Conservation (phyloP, 768 basidiomycete species). For the Boletus sp. region DNA sequence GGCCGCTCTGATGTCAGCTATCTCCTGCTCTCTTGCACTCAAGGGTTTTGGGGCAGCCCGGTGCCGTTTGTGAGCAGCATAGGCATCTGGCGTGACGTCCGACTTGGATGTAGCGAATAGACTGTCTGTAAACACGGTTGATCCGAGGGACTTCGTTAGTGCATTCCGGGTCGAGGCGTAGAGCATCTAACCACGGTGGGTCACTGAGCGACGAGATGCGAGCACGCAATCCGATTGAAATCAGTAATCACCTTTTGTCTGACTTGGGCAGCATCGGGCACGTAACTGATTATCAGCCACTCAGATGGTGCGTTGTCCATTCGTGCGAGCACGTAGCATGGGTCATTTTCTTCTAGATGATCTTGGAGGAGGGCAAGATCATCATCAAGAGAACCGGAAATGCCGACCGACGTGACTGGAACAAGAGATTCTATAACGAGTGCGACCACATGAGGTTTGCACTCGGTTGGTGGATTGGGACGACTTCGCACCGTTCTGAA, state of each 20-base stretch:
- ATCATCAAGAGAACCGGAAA: constrained; percentile 50
- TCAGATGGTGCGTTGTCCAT: constrained; percentile 55
- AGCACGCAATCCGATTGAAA: constrained; percentile 4
- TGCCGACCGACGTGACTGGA: constrained; percentile 48
- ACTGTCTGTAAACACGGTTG: constrained; percentile 64
- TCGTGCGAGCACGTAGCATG: constrained; percentile 75
- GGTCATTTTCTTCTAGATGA: constrained; percentile 54
- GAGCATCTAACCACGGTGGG: constrained; percentile 58
- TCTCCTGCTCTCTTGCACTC: constrained; percentile 77
- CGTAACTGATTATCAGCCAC: constrained; percentile 77
- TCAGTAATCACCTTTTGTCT: constrained; percentile 62
- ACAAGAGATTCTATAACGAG: constrained; percentile 60
- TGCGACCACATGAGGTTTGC: constrained; percentile 24
- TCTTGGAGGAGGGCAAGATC: constrained; percentile 60
- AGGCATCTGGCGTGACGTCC: constrained; percentile 65
- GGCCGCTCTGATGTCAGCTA: constrained; percentile 71
- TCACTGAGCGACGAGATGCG: background rate
- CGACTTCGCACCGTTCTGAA: constrained; percentile 60
- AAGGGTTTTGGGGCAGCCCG: constrained; percentile 76
- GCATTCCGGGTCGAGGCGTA: constrained; percentile 77
- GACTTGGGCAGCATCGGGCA: constrained; percentile 78
- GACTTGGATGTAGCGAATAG: constrained; percentile 76
- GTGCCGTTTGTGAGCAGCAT: constrained; percentile 70
- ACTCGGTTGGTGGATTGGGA: constrained; percentile 4
- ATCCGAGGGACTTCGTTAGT: constrained; percentile 70